Evolutionary conservation across 2,329 filamentous ascomycete genomes (phyloP), one percentile per base, ranked within the genome.

Genomic region (Akanthomyces lecanii): DNA sequence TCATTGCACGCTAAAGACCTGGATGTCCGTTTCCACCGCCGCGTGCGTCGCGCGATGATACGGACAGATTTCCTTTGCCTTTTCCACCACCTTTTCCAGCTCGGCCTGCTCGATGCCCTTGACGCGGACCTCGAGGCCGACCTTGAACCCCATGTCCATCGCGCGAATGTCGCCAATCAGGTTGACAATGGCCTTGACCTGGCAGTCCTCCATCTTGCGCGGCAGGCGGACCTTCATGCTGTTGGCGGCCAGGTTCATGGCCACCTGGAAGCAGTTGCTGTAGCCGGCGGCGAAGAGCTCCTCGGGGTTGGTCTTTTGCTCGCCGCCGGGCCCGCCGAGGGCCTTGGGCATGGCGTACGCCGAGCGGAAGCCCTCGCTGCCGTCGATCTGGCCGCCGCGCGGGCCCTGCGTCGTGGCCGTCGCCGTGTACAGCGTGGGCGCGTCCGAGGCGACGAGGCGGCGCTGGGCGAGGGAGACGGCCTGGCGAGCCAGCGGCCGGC

Each of bases 231-330:
- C 28, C 45, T 51, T 51, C 10, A 51, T 4, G 36, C 56, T 51
- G 45, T 51, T 59, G 14, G 56, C 56, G 21, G 56, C 56, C 10
- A 59, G 56, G 36, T 59, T 59, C 56, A 59, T 59, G 12, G 56
- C 56, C 36, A 59, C 56, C 16, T 28, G 23, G 18, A 59, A 59
- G 56, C 56, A 59, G 47, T 59, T 59, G 56, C 56, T 59, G 56
- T 59, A 59, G 14, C 56, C 56, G 10, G 56, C 56, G 14, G 56
- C 56, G 5, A 59, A 30, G 2, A 59, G 56, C 56, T 59, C 56
- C 18, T 59, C 56, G 3, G 56, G 56, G 36, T 59, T 59, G 18
- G 56, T 59, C 56, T 51, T 51, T 12, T 28, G 33, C 45, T 5
- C 6, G 47, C 56, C 56, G 16, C 56, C 56, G 12, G 56, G 56